Conservation (phyloP, 1,139 yeast species). For the Pneumocystis murina region DNA sequence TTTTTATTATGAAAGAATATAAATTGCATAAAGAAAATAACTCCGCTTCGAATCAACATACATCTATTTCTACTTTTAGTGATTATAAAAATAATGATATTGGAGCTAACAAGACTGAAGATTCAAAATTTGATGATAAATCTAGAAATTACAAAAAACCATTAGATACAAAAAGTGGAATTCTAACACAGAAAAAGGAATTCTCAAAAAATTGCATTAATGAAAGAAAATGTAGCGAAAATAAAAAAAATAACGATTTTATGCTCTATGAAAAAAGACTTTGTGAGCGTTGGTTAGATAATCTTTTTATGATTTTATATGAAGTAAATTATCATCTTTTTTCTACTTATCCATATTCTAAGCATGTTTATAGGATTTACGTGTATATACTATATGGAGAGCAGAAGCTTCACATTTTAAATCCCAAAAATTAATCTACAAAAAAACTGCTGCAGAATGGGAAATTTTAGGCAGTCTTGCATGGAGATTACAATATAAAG, state of each 20-base stretch:
- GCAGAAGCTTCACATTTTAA: conserved; percentile 73
- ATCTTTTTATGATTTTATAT: conserved; percentile 68
- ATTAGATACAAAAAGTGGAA: neutral
- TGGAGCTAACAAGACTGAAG: neutral
- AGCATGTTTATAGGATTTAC: conserved; percentile 36
- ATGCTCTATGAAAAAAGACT: conserved; percentile 58
- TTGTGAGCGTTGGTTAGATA: conserved; percentile 92
- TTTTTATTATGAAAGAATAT: conserved; percentile 90
- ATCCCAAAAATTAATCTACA: conserved; percentile 57
- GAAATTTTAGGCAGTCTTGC: conserved; percentile 78
- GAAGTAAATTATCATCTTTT: conserved; percentile 26
- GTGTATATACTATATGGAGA: conserved; percentile 81
- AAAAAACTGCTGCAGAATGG: conserved; percentile 84
- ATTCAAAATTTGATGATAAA: neutral
- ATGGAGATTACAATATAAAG: conserved; percentile 58
- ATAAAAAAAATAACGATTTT: conserved; percentile 4
- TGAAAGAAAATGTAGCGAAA: neutral
- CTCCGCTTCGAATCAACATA: neutral
- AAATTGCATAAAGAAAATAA: conserved; percentile 21
- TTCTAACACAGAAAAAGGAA: neutral
- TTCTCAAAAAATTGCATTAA: neutral
- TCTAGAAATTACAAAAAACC: neutral
- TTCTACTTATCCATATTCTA: neutral
- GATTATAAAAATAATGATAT: neutral
- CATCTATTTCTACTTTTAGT: neutral